Evolutionary conservation across 257 asterid species (phyloP).

Genomic region (Nicotiana knightiana): DNA sequence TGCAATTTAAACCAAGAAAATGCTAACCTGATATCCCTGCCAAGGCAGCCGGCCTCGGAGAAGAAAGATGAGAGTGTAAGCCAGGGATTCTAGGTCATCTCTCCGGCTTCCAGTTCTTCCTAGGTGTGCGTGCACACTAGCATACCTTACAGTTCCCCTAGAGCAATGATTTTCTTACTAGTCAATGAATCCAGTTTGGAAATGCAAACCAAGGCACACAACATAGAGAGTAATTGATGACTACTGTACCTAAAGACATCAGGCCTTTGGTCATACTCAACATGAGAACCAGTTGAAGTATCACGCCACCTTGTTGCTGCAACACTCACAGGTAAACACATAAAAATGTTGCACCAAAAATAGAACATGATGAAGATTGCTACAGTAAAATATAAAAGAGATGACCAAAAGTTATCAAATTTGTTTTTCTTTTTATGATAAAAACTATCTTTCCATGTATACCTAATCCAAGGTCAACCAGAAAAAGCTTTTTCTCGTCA

Average conservation of each 20-base stretch:
- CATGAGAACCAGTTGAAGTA: slow-evolving; percentile 48
- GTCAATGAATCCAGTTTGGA: neutral
- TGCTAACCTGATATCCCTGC: slow-evolving; percentile 54
- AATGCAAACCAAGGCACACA: neutral
- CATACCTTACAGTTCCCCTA: slow-evolving; percentile 60
- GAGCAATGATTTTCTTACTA: slow-evolving; percentile 21
- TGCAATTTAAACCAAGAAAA: neutral
- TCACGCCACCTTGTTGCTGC: slow-evolving; percentile 72
- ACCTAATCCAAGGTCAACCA: slow-evolving; percentile 79
- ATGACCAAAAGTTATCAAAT: neutral
- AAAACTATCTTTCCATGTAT: neutral
- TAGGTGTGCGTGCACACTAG: slow-evolving; percentile 63
- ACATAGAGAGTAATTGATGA: neutral
- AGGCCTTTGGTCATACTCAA: slow-evolving; percentile 71
- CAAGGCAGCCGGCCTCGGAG: slow-evolving; percentile 56
- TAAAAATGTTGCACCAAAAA: neutral
- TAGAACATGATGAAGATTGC: neutral
- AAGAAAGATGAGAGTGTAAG: slow-evolving; percentile 50
- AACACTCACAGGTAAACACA: neutral
- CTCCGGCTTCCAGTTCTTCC: slow-evolving; percentile 62
- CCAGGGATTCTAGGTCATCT: slow-evolving; percentile 61
- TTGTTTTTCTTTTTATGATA: neutral
- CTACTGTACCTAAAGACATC: slow-evolving; percentile 55
- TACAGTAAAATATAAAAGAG: neutral
- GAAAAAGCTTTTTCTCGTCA: slow-evolving; percentile 66